phyloP scores from a whole-genome alignment of 1,284 basidiomycete species.

The Austroboletus novae-zelandiae region DNA sequence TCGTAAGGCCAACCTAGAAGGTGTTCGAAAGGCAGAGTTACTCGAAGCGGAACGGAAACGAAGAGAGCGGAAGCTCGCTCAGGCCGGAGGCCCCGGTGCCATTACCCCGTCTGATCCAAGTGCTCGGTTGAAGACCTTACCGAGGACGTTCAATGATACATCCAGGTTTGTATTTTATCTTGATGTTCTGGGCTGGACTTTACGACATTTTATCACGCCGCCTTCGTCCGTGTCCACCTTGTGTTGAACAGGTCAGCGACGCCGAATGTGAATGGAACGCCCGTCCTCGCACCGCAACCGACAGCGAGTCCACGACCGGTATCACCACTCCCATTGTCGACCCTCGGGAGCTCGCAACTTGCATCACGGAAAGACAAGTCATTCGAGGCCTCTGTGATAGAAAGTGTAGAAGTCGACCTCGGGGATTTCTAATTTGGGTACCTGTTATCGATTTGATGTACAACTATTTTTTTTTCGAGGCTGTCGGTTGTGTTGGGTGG shows the following conservation, averaged over 20 bases:
- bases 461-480: too few relatives aligned
- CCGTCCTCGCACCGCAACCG: conserved; percentile 24
- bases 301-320: conserved; percentile 33
- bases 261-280: conserved; percentile 38
- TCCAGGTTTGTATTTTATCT: conserved; percentile 46
- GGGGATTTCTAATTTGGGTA: conserved; percentile 60
- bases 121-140: conserved; percentile 58
- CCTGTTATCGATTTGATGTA: too few relatives aligned
- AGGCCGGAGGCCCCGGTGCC: conserved; percentile 41
- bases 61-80: conserved; percentile 58
- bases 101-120: conserved; percentile 55
- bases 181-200: conserved; percentile 12
- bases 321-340: conserved; percentile 41
- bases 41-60: conserved; percentile 63
- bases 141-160: conserved; percentile 47
- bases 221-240: neutral
- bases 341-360: conserved; percentile 21
- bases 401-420: conserved; percentile 71
- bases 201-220: conserved; percentile 3
- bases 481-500: too few relatives aligned
- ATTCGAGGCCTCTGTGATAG: conserved; percentile 58
- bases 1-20: conserved; percentile 75
- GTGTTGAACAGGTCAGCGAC: conserved; percentile 46
- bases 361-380: conserved; percentile 39
- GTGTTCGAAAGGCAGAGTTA: conserved; percentile 74